These are phyloP conservation scores for Chlamydomonas schloesseri DNA, from an alignment of 139 green algal genomes.

Conservation along the genomic window DNA sequence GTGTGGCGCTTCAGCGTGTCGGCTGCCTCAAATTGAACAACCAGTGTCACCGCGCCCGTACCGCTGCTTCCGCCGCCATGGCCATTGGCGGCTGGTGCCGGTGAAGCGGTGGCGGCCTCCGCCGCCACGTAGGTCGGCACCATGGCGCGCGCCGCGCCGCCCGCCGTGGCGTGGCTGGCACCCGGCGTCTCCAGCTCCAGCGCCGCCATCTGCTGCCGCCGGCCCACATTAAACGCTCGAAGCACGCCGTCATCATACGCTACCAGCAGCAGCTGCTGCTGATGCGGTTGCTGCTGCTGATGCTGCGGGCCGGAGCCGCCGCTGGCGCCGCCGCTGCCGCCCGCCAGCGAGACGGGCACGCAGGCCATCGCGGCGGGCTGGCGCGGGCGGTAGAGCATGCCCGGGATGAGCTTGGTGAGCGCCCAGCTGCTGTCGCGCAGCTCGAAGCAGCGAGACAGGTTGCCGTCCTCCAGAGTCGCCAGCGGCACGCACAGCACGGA, in stretches of 20 bases:
- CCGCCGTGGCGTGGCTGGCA: not conserved
- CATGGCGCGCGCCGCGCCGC: not conserved
- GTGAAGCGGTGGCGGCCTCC: not conserved
- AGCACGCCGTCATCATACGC: conserved; percentile 58
- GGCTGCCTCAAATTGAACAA: conserved; percentile 37
- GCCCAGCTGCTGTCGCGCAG: conserved; percentile 56
- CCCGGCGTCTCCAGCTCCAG: conserved; percentile 22
- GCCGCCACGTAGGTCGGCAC: conserved; percentile 17
- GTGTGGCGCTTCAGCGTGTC: conserved; percentile 30
- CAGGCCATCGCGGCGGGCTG: conserved; percentile 23
- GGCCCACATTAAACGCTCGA: conserved; percentile 45
- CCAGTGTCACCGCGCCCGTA: not conserved
- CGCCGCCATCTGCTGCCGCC: conserved; percentile 41
- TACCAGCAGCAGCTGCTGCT: conserved; percentile 41
- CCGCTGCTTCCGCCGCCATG: not conserved
- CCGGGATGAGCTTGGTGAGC: conserved; percentile 52
- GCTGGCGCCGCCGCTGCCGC: too few relatives aligned
- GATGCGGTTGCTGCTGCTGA: too few relatives aligned
- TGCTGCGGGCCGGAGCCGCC: too few relatives aligned
- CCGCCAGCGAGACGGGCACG: not conserved
- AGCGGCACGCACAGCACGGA: conserved; percentile 45
- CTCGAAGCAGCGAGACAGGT: conserved; percentile 30
- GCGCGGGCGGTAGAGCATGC: conserved; percentile 47
- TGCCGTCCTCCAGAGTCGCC: not conserved
- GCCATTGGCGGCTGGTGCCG: not conserved